Evolutionary conservation across 129 eudicot species (phyloP), one percentile per base, ranked within the genome.

Genomic region (Helichrysum umbraculigerum): DNA sequence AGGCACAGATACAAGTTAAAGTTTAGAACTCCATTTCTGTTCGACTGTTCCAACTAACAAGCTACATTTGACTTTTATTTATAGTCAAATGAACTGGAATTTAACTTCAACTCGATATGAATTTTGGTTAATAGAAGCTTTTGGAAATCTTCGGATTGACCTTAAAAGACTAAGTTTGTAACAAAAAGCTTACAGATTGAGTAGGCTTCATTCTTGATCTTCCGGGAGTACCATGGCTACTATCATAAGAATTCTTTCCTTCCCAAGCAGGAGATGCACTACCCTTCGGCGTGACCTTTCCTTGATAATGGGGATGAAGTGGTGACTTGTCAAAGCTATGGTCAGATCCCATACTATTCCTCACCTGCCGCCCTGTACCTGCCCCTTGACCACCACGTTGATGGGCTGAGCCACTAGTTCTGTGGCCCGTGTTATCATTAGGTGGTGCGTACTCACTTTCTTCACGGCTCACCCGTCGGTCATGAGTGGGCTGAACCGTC

Each of bases 311-410:
- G 1, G 92, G 92, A 80, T 90, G 98, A 37, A 91, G 82, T 1
- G 98, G 98, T 22, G 97, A 93, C 59, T 86, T 84, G 22, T 86
- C 96, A 56, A 86, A 67, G 84, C 97, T 84, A 19, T 89, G 76
- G 47, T 91, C 97, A 4, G 97, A 91, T 66, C 94, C 97, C 6
- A 30, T 66, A 74, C 87, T 83, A 25, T 66, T 71, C 72, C 83
- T 84, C n/a, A 73, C 65, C n/a, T 88, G 83, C 21, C 96, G 86
- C 72, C 83, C 93, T 33, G 79, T 73, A 78, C 67, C 76, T 0
- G 81, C 35, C n/a, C 87, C 87, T 81, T 87, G 87, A 54, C 89
- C 91, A 11, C 86, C 87, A 42, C 79, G 87, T 42, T 81, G 88
- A 76, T 79, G 78, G 11, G 86, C 51, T 3, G 86, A 69, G 12